Evolutionary conservation across 2,329 filamentous ascomycete species (phyloP), one percentile per base, ranked within the genome.

Genomic region (Trichoderma pleuroti): DNA sequence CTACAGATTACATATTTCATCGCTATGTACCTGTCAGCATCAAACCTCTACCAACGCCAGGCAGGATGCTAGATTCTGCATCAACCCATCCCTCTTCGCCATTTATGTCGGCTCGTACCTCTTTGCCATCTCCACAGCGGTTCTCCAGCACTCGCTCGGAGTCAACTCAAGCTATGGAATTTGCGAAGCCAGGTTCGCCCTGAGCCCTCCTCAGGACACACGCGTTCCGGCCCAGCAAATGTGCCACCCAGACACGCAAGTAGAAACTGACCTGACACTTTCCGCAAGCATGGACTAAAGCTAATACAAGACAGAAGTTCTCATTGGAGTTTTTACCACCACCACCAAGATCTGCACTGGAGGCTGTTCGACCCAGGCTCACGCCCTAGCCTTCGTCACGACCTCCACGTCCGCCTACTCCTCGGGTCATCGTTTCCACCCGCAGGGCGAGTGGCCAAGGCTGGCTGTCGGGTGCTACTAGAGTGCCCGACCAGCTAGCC

Each of bases 401-500:
- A n/a, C n/a, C n/a, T n/a, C n/a, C n/a, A n/a, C n/a, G n/a, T n/a
- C n/a, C n/a, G n/a, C n/a, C n/a, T n/a, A n/a, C n/a, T n/a, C n/a
- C n/a, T n/a, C n/a, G n/a, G n/a, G n/a, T n/a, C n/a, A n/a, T n/a
- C n/a, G n/a, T n/a, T n/a, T n/a, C n/a, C n/a, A n/a, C n/a, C n/a
- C n/a, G n/a, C n/a, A n/a, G n/a, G n/a, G n/a, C n/a, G n/a, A n/a
- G n/a, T 76, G 9, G 54, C 34, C n/a, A 72, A 72, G 30, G 63
- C 77, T 28, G 26, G 26, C 26, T 28, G 26, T 3, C 26, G 26
- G 26, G 77, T 34, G 54, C 54, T 75, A 24, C 62, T 79, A 1
- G 80, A 81, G 54, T 10, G 10, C 10, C 26, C 11, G 34, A 11
- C 60, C 16, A 6, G 16, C 16, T 12, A 46, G 12, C 46, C 34